A percentile compares a stretch with the other conserved stretches of the same genome.
Evolutionary conservation across 306 rosid genomes (phyloP).

Genomic region (Rubus idaeus): DNA sequence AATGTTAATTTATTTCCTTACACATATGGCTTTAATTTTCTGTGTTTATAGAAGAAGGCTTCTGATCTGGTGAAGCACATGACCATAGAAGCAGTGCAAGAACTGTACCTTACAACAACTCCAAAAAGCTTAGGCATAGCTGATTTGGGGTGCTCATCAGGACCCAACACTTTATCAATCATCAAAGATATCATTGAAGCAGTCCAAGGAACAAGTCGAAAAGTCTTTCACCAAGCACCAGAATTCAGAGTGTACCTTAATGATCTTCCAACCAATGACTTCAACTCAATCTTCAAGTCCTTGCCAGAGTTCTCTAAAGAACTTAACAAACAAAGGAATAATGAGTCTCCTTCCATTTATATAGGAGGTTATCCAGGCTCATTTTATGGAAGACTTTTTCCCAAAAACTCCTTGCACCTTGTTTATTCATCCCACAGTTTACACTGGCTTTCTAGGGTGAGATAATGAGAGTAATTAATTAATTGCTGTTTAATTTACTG

Average conservation of each 20-base stretch:
- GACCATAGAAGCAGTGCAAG: conserved; percentile 59
- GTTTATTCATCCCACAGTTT: conserved; percentile 76
- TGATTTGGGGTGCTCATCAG: conserved; percentile 93
- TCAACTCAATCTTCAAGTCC: conserved; percentile 85
- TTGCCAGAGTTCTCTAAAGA: conserved; percentile 71
- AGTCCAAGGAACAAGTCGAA: conserved; percentile 45
- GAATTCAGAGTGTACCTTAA: conserved; percentile 77
- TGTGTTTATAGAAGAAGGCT: conserved; percentile 58
- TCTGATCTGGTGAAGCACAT: conserved; percentile 81
- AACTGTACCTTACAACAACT: conserved; percentile 49
- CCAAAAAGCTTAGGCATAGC: conserved; percentile 83
- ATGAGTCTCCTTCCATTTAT: conserved; percentile 54
- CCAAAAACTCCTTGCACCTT: conserved; percentile 74
- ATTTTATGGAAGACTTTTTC: conserved; percentile 82
- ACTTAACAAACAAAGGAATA: conserved; percentile 37
- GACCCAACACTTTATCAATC: conserved; percentile 70
- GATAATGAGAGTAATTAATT: not conserved
- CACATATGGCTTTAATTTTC: not conserved
- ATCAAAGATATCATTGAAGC: conserved; percentile 75
- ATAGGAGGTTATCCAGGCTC: conserved; percentile 95
- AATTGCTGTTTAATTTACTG: not conserved
- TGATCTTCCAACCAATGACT: conserved; percentile 96
- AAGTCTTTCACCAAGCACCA: conserved; percentile 38
- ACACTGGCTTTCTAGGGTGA: conserved; percentile 92
- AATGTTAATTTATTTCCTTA: not conserved